phyloP scores from a whole-genome alignment of 176 grass and related monocot genomes.

The Triticum timopheevii region DNA sequence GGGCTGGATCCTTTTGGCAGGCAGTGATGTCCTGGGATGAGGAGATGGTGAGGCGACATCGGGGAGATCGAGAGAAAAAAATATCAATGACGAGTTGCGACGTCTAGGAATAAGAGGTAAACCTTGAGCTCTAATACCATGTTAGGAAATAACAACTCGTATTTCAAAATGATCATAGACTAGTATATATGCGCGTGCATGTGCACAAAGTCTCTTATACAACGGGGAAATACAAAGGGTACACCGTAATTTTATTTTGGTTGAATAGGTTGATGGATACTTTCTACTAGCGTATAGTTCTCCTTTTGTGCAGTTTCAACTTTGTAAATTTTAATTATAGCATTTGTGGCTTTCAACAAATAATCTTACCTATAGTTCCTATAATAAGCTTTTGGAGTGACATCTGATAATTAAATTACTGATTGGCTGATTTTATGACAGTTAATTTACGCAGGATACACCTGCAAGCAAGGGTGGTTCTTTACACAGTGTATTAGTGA shows the following conservation, averaged over 20 bases:
- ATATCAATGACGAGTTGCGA: no score
- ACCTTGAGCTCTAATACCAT: no score
- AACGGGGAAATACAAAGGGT: no score
- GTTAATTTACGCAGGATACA: slow-evolving; percentile 98
- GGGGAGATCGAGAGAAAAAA: no score
- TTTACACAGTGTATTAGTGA: slow-evolving; percentile 94
- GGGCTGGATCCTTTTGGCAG: no score
- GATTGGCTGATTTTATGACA: slow-evolving; percentile 73
- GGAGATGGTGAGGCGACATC: no score
- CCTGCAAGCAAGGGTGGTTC: slow-evolving; percentile 98
- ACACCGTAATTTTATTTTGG: slow-evolving; percentile 5
- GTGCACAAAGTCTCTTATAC: no score
- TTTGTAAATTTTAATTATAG: background rate
- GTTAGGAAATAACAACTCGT: no score
- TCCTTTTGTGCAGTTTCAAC: background rate
- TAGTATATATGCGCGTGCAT: no score
- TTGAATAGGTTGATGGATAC: background rate
- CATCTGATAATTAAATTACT: slow-evolving; percentile 39
- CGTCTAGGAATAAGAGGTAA: no score
- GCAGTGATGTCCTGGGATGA: no score
- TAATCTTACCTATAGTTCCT: background rate
- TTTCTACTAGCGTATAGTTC: background rate
- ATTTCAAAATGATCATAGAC: no score
- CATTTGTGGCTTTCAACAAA: background rate
- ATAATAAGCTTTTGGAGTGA: background rate